Evolutionary conservation across 2,329 filamentous ascomycete genomes (phyloP), one percentile per base, ranked within the genome.

Genomic region (Colletotrichum tanaceti): DNA sequence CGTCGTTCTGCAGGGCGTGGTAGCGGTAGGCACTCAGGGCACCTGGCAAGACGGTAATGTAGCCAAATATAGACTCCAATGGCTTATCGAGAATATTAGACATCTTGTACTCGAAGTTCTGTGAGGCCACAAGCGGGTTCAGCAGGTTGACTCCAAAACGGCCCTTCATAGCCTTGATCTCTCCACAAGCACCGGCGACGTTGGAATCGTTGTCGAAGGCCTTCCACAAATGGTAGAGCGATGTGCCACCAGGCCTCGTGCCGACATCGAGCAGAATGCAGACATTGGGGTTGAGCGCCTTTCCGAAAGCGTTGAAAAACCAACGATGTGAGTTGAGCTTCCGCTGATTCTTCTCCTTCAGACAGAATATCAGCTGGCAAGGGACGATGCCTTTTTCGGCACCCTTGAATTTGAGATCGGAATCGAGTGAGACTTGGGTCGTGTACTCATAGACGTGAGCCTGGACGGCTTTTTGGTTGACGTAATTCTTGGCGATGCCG

Each of bases 71-170:
- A 0, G 93, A 97, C 79, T 99, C 96, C 2, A 99, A 84, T 0
- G 96, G 96, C 79, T 99, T 99, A 78, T 99, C 96, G 32, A 99
- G 85, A 75, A 99, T 99, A 75, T 99, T 99, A 47, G 94, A 97
- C 93, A 99, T 98, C 81, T 99, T 99, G 85, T 99, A 99, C 83
- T 99, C 96, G 73, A 99, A 99, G 78, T 99, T 99, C 75, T 99
- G 96, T 53, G 94, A 97, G 0, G 96, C 96, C 18, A 99, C 95
- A 6, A 99, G 85, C 0, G 96, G 96, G 75, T 99, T 99, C 53
- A 99, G 83, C 18, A 99, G 85, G 71, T 95, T 93, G 5, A 89
- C 83, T 76, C 93, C 94, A 28, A 87, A 90, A 73, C 91, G 93
- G 9, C 96, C 96, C 79, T 98, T 97, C 81, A 97, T 97, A 0